These are phyloP conservation scores for Ceratopteris richardii DNA, from an alignment of 75 land plant species.

Conservation along the genomic window DNA sequence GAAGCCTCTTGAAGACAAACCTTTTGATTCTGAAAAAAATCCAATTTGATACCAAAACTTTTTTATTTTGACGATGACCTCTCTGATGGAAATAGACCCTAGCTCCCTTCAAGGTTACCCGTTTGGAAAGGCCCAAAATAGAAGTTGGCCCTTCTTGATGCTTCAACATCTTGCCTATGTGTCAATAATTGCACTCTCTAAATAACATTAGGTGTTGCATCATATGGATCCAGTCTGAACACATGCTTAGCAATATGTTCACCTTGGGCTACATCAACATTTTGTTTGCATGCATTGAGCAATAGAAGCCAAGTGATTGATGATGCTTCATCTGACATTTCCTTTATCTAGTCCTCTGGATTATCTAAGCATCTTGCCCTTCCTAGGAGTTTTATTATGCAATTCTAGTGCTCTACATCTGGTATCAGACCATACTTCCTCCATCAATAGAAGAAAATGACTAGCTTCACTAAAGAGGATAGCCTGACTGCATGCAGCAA, in stretches of 20 bases:
- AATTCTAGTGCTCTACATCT: conserved; percentile 28
- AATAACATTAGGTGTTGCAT: conserved; percentile 9
- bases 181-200: no score
- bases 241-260: conserved; percentile 9
- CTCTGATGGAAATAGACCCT: no score
- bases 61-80: no score
- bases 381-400: conserved; percentile 36
- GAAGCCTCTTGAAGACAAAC: no score
- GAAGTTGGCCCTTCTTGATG: no score
- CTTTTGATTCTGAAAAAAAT: no score
- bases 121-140: no score
- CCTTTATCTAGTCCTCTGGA: conserved; percentile 6
- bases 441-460: conserved; percentile 18
- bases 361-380: conserved; percentile 30
- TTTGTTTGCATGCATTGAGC: conserved; percentile 12
- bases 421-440: conserved; percentile 15
- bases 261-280: conserved; percentile 11
- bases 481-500: conserved; percentile 34
- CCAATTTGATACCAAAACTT: no score
- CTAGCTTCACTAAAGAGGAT: conserved; percentile 33
- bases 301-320: conserved; percentile 16
- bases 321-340: conserved; percentile 11
- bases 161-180: no score
- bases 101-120: no score
- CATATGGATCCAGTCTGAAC: conserved; percentile 6